phyloP scores from a whole-genome alignment of 1,139 yeast species.

The Lodderomyces pseudojiufengensis region DNA sequence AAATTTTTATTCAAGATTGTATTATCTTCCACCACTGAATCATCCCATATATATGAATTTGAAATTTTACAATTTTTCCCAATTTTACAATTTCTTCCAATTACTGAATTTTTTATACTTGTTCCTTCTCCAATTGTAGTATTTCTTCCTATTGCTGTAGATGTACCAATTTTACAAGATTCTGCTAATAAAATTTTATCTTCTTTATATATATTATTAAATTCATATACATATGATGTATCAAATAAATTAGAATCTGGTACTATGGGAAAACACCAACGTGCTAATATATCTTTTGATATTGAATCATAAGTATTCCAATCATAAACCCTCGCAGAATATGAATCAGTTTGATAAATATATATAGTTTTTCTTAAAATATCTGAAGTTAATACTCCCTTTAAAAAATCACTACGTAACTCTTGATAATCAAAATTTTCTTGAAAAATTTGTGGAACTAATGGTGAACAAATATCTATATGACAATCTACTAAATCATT shows the following conservation, averaged over 20 bases:
- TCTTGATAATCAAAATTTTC: slow-evolving; percentile 94
- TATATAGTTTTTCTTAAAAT: slow-evolving; percentile 86
- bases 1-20: slow-evolving; percentile 38
- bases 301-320: slow-evolving; percentile 91
- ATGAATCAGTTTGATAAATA: slow-evolving; percentile 66
- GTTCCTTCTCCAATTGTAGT: slow-evolving; percentile 64
- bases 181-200: slow-evolving; percentile 83
- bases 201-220: slow-evolving; percentile 84
- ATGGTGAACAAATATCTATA: slow-evolving; percentile 91
- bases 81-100: slow-evolving; percentile 82
- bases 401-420: slow-evolving; percentile 81
- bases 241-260: slow-evolving; percentile 78
- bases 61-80: slow-evolving; percentile 71
- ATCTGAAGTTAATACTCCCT: slow-evolving; percentile 88
- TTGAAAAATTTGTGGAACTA: slow-evolving; percentile 91
- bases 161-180: slow-evolving; percentile 75
- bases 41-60: slow-evolving; percentile 86
- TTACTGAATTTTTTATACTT: slow-evolving; percentile 58
- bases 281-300: slow-evolving; percentile 82
- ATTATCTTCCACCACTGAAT: slow-evolving; percentile 66
- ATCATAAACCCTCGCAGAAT: slow-evolving; percentile 92
- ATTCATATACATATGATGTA: slow-evolving; percentile 74
- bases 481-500: slow-evolving; percentile 95
- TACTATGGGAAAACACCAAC: slow-evolving; percentile 90
- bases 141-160: slow-evolving; percentile 74